Conservation (phyloP, 1,284 basidiomycete species). For the Ganoderma sinense region DNA sequence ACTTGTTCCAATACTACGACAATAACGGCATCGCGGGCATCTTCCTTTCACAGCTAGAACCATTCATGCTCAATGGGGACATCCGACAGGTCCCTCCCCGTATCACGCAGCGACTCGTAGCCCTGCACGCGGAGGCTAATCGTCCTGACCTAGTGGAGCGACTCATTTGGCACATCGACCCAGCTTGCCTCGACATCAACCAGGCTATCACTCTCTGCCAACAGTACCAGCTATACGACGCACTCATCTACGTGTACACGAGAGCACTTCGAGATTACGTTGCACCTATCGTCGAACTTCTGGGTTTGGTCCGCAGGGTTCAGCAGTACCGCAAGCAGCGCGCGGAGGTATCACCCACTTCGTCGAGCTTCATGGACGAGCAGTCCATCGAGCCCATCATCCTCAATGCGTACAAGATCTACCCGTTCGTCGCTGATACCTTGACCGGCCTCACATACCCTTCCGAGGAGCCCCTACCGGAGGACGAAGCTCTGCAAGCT, state of each 20-base stretch:
- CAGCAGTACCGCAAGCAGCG: slow-evolving; percentile 57
- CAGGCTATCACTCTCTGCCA: slow-evolving; percentile 92
- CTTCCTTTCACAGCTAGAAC: slow-evolving; percentile 86
- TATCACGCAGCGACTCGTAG: slow-evolving; percentile 87
- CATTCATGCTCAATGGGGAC: slow-evolving; percentile 81
- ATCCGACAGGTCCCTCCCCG: slow-evolving; percentile 84
- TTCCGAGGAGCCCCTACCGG: slow-evolving; percentile 75
- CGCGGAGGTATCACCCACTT: slow-evolving; percentile 41
- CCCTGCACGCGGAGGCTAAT: slow-evolving; percentile 76
- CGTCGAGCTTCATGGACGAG: slow-evolving; percentile 42
- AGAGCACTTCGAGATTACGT: slow-evolving; percentile 89
- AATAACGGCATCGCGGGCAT: slow-evolving; percentile 88
- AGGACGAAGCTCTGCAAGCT: slow-evolving; percentile 70
- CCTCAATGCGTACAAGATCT: slow-evolving; percentile 91
- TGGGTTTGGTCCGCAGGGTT: slow-evolving; percentile 79
- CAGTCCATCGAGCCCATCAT: slow-evolving; percentile 64
- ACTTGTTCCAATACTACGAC: slow-evolving; percentile 91
- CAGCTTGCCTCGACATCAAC: slow-evolving; percentile 91
- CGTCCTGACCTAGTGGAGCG: slow-evolving; percentile 85
- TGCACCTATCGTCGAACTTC: slow-evolving; percentile 87
- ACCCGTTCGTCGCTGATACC: slow-evolving; percentile 88
- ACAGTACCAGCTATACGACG: slow-evolving; percentile 87
- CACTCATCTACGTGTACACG: slow-evolving; percentile 94
- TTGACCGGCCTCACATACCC: slow-evolving; percentile 92
- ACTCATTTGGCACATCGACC: slow-evolving; percentile 97